Percentiles rank a stretch among this genome's conserved stretches.
Conservation (phyloP, 2,329 filamentous ascomycete species). For the Pseudophaeomoniella oleicola region DNA sequence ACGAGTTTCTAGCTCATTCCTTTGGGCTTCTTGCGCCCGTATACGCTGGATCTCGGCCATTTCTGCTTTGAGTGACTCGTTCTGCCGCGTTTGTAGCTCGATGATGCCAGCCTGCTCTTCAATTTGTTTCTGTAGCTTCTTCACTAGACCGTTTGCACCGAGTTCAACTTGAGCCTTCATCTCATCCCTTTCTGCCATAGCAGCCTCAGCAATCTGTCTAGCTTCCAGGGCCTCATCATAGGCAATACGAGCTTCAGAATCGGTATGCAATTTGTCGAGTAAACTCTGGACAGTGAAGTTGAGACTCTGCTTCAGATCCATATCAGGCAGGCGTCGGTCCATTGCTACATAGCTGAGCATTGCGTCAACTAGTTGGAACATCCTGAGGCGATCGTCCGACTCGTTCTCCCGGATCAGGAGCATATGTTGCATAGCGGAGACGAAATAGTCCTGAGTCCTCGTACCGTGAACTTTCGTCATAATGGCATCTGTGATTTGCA, state of each 20-base stretch:
- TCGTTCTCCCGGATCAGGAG: slow-evolving; percentile 84
- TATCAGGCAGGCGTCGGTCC: slow-evolving; percentile 87
- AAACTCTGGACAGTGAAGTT: slow-evolving; percentile 95
- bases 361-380: slow-evolving; percentile 97
- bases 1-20: slow-evolving; percentile 89
- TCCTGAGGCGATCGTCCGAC: slow-evolving; percentile 76
- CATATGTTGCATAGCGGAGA: slow-evolving; percentile 89
- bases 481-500: slow-evolving; percentile 90
- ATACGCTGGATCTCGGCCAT: slow-evolving; percentile 74
- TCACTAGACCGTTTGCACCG: slow-evolving; percentile 83
- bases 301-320: slow-evolving; percentile 94
- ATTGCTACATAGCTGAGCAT: slow-evolving; percentile 99
- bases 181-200: slow-evolving; percentile 92
- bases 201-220: slow-evolving; percentile 84
- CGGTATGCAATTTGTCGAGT: slow-evolving; percentile 89
- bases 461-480: slow-evolving; percentile 69
- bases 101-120: slow-evolving; percentile 86
- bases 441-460: slow-evolving; percentile 84
- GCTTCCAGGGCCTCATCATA: slow-evolving; percentile 84
- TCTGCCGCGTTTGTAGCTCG: slow-evolving; percentile 72
- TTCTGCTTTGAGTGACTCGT: slow-evolving; percentile 77
- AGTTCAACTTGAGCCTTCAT: slow-evolving; percentile 78
- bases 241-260: slow-evolving; percentile 83
- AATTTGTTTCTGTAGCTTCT: slow-evolving; percentile 84
- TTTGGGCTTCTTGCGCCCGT: slow-evolving; percentile 77